Evolutionary conservation across 2,329 filamentous ascomycete genomes (phyloP), one percentile per base, ranked within the genome.

Genomic region (Colletotrichum caudatum): DNA sequence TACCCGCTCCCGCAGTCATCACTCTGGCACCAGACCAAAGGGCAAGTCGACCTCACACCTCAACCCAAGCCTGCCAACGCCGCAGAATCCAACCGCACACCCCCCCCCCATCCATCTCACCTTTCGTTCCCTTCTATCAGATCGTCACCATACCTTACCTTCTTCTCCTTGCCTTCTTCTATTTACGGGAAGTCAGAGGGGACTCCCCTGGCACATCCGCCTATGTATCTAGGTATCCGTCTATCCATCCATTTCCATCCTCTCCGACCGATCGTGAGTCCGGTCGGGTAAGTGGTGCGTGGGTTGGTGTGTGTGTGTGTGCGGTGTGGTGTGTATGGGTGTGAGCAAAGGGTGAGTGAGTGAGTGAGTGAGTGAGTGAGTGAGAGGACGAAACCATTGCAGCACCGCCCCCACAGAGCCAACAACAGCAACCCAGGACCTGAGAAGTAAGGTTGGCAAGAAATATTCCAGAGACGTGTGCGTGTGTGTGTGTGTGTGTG

Each of bases 1-100:
- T 66, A 72, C 66, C 70, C 66, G 70, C 70, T 66, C 66, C 66
- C 67, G 57, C 70, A 69, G 70, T 72, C 61, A 72, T 72, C 61
- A 61, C 66, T 72, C 50, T 66, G 41, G 50, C 70, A 71, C 64
- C 58, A 71, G 53, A 53, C 54, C 69, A 65, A 65, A 65, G 66
- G 56, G 66, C 54, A 64, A 44, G 58, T 53, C 69, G 46, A 71
- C 69, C 65, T 69, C 70, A 72, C 66, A 72, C 70, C 66, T 72
- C 70, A 56, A 57, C 56, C 66, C 61, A 72, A 70, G 66, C 48
- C 61, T 66, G 66, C 62, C 61, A 64, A 72, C 66, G 67, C 70
- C 61, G 66, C 66, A 72, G 56, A 70, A 70, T 66, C 60, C 70
- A 69, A 72, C 70, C 59, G 58, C 66, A 72, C 54, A 41, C 70